Conservation (phyloP, 192 early-diverging fungal genomes). For the Linnemannia zychae region DNA sequence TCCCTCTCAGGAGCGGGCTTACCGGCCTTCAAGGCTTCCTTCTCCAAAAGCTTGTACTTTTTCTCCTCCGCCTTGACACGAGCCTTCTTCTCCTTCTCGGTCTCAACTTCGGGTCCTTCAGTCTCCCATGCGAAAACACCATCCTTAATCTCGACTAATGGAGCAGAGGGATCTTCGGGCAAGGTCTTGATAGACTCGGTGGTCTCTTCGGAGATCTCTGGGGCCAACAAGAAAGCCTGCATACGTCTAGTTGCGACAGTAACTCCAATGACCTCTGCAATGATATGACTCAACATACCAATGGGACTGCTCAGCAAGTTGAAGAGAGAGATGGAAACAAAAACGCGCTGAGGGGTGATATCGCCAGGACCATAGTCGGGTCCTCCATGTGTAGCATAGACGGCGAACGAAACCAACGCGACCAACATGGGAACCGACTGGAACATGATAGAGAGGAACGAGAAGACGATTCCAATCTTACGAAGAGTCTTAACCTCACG, state of each 20-base stretch:
- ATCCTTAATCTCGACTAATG: slow-evolving; percentile 37
- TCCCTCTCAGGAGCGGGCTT: slow-evolving; percentile 41
- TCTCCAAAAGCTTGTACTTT: slow-evolving; percentile 39
- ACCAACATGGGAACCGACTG: slow-evolving; percentile 38
- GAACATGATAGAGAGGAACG: slow-evolving; percentile 55
- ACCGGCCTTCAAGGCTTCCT: slow-evolving; percentile 40
- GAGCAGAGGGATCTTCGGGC: slow-evolving; percentile 33
- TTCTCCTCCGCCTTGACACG: slow-evolving; percentile 35
- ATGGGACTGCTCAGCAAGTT: slow-evolving; percentile 41
- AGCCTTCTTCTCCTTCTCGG: slow-evolving; percentile 30
- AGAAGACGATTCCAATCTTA: slow-evolving; percentile 49
- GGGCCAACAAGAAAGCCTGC: slow-evolving; percentile 43
- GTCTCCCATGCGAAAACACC: slow-evolving; percentile 45
- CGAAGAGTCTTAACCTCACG: slow-evolving; percentile 48
- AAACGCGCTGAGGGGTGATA: slow-evolving; percentile 28
- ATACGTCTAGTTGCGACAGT: slow-evolving; percentile 37
- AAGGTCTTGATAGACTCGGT: slow-evolving; percentile 9
- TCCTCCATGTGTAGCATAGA: slow-evolving; percentile 40
- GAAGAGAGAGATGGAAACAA: slow-evolving; percentile 43
- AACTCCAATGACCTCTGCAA: slow-evolving; percentile 33
- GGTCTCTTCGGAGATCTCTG: slow-evolving; percentile 31
- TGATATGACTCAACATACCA: slow-evolving; percentile 38
- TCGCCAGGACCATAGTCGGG: slow-evolving; percentile 31
- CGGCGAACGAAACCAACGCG: slow-evolving; percentile 34
- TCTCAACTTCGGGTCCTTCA: slow-evolving; percentile 36